Conservation (phyloP, 345 rosid genomes). For the Hevea brasiliensis region DNA sequence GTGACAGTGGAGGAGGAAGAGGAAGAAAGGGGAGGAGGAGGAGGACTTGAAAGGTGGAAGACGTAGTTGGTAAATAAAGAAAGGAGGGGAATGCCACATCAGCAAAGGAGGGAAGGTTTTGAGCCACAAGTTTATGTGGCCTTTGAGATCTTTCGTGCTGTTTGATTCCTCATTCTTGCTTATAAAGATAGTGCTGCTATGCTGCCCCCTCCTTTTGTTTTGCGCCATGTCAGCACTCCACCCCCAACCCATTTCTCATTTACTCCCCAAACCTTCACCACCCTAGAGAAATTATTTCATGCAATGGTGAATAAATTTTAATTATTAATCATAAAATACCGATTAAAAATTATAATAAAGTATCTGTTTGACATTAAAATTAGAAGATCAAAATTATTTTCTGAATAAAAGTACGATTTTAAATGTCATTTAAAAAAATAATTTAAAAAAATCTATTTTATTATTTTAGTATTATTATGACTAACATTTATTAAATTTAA, state of each 20-base stretch:
- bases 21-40: neutral
- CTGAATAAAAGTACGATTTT: no score
- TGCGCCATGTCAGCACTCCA: slow-evolving; percentile 24
- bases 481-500: no score
- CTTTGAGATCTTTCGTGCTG: slow-evolving; percentile 34
- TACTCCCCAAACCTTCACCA: neutral
- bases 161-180: slow-evolving; percentile 41
- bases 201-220: slow-evolving; percentile 19
- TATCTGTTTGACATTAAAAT: no score
- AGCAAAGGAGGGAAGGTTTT: slow-evolving; percentile 26
- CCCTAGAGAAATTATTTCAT: no score
- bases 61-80: slow-evolving; percentile 3
- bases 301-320: no score
- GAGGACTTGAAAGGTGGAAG: neutral
- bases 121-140: slow-evolving; percentile 64
- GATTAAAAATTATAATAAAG: no score
- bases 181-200: slow-evolving; percentile 41
- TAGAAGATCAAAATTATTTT: no score
- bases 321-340: no score
- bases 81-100: slow-evolving; percentile 40
- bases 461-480: no score
- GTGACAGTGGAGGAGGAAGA: neutral
- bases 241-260: neutral
- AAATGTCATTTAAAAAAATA: no score
- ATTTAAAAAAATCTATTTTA: no score